Percentiles rank a stretch among this genome's conserved stretches.
These are phyloP conservation scores for Chamaecrista fasciculata DNA, from an alignment of 306 rosid genomes.

Conservation along the genomic window DNA sequence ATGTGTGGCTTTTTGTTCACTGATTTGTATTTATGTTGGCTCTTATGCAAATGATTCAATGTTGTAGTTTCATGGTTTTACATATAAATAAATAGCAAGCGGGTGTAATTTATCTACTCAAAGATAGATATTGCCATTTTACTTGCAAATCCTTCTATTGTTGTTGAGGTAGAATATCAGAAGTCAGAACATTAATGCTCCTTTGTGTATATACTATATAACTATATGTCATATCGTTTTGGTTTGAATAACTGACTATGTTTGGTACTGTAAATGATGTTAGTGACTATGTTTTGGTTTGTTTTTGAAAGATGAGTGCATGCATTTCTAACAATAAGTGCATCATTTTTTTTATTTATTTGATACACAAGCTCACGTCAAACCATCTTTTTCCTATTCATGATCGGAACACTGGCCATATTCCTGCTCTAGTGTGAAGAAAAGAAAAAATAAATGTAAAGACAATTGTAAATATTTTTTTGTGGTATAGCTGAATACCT, in stretches of 20 bases:
- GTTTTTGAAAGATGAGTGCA: background rate
- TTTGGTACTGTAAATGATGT: background rate
- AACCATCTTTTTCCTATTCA: background rate
- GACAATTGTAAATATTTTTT: background rate
- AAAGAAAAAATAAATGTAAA: background rate
- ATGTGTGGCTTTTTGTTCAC: constrained; percentile 7
- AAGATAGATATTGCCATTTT: background rate
- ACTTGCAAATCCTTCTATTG: background rate
- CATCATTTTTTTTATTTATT: background rate
- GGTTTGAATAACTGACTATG: too few species aligned
- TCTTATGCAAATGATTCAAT: background rate
- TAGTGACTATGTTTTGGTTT: background rate
- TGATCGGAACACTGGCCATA: background rate
- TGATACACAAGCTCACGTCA: background rate
- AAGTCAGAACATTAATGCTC: background rate
- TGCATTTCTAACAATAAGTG: constrained; percentile 5
- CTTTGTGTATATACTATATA: too few species aligned
- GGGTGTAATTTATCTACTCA: background rate
- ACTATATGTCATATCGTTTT: background rate
- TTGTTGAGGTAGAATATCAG: constrained; percentile 9
- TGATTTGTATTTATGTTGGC: constrained; percentile 1
- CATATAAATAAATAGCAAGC: background rate
- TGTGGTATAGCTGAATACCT: background rate
- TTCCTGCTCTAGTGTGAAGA: constrained; percentile 8
- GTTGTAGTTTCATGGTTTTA: constrained; percentile 12